These are phyloP conservation scores for Tylopilus sp. DNA, from an alignment of 768 basidiomycete species.

Conservation along the genomic window DNA sequence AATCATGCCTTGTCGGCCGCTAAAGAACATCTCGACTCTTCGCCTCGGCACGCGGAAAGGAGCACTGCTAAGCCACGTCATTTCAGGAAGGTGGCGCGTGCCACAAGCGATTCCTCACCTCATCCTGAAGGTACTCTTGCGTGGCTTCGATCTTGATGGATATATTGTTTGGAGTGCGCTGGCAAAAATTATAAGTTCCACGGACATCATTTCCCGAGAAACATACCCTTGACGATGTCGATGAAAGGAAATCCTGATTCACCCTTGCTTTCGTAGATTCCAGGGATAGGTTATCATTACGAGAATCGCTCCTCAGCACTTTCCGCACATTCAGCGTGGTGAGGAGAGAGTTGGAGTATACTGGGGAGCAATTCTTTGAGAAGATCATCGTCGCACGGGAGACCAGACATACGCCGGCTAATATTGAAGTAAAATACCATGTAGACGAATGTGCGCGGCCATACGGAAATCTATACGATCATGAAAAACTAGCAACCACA, in stretches of 20 bases:
- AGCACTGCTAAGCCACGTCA: constrained; percentile 1
- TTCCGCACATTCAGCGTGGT: constrained; percentile 57
- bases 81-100: background rate
- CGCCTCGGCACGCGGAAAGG: constrained; percentile 1
- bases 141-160: constrained; percentile 66
- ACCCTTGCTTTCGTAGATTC: constrained; percentile 3
- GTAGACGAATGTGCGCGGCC: constrained; percentile 50
- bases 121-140: constrained; percentile 47
- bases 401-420: constrained; percentile 46
- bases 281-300: constrained; percentile 11
- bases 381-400: background rate
- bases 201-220: background rate
- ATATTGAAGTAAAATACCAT: constrained; percentile 59
- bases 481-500: background rate
- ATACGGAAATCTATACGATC: constrained; percentile 4
- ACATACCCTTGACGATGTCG: constrained; percentile 9
- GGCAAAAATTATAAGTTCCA: background rate
- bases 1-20: background rate
- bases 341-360: constrained; percentile 61
- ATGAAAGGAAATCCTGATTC: background rate
- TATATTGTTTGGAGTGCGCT: constrained; percentile 43
- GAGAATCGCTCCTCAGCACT: constrained; percentile 34
- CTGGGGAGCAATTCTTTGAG: constrained; percentile 24
- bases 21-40: constrained; percentile 11
- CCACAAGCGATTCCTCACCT: constrained; percentile 14